Percentiles rank a stretch among this genome's conserved stretches.
Conservation (phyloP, 2,329 filamentous ascomycete species). For the Fusarium proliferatum region DNA sequence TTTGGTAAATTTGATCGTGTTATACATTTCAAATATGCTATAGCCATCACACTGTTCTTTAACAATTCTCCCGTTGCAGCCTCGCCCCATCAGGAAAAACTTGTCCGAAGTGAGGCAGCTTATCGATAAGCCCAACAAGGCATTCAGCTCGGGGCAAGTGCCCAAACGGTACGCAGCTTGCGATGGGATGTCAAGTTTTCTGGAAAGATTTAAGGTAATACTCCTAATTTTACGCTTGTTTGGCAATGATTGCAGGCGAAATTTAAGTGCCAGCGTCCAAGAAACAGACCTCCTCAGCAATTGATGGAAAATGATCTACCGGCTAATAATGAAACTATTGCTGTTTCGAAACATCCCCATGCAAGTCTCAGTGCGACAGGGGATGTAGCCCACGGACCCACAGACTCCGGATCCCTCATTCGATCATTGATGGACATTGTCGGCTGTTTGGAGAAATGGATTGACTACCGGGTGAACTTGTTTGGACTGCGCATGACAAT, state of each 20-base stretch:
- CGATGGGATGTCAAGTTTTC: neutral
- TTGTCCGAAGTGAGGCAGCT: neutral
- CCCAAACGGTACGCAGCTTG: neutral
- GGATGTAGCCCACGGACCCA: constrained; percentile 12
- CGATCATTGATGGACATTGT: neutral
- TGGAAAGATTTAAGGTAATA: neutral
- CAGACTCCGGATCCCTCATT: constrained; percentile 17
- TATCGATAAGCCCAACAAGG: neutral
- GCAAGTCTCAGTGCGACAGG: neutral
- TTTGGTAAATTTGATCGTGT: neutral
- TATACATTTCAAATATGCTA: neutral
- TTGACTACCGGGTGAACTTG: neutral
- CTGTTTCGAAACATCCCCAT: constrained; percentile 21
- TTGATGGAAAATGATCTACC: constrained; percentile 12
- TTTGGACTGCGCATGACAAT: constrained; percentile 4
- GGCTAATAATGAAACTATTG: constrained; percentile 17
- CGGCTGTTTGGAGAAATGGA: neutral
- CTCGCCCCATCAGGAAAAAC: neutral
- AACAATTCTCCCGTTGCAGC: neutral
- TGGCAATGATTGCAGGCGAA: neutral
- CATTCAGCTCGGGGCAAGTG: neutral
- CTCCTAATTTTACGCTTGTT: neutral
- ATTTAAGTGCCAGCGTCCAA: constrained; percentile 4
- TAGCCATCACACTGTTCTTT: neutral
- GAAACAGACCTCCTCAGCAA: neutral